A percentile compares a stretch with the other conserved stretches of the same genome.
These are phyloP conservation scores for Fusarium tjaetaba DNA, from an alignment of 2,329 filamentous ascomycete species.

Conservation along the genomic window DNA sequence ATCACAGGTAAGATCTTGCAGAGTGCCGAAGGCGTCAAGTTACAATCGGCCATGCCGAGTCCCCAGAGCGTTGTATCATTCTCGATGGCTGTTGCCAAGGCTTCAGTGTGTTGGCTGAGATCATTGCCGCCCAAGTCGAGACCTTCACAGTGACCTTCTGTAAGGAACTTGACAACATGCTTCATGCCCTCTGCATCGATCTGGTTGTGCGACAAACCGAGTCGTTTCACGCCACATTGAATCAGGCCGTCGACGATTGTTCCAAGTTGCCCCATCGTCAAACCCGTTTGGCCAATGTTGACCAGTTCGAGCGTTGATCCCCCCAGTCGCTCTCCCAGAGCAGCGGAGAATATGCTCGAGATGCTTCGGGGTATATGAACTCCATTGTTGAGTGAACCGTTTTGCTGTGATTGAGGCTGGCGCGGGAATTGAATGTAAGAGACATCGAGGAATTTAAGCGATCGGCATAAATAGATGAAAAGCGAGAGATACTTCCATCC, in stretches of 20 bases:
- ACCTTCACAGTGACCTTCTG: conserved; percentile 82
- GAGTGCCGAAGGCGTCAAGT: conserved; percentile 77
- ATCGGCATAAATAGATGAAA: conserved; percentile 90
- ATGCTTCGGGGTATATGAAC: conserved; percentile 48
- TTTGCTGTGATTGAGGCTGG: conserved; percentile 46
- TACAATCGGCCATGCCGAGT: conserved; percentile 86
- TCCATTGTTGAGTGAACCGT: conserved; percentile 47
- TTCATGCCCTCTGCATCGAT: conserved; percentile 78
- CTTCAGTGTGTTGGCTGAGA: conserved; percentile 63
- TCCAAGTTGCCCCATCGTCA: conserved; percentile 76
- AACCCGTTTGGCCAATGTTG: conserved; percentile 81
- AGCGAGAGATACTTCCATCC: conserved; percentile 93
- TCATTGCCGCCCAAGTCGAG: conserved; percentile 91
- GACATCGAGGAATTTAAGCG: conserved; percentile 85
- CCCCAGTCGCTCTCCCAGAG: conserved; percentile 79
- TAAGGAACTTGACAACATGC: conserved; percentile 80
- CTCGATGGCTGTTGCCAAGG: conserved; percentile 62
- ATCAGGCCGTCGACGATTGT: conserved; percentile 85
- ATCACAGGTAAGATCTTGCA: conserved; percentile 80
- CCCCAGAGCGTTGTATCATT: conserved; percentile 75
- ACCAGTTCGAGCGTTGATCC: conserved; percentile 83
- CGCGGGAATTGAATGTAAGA: conserved; percentile 83
- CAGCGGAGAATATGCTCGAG: conserved; percentile 75
- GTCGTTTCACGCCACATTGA: conserved; percentile 77
- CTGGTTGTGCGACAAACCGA: conserved; percentile 85